Evolutionary conservation across 352 stramenopile genomes (phyloP).

Genomic region (Globisporangium middletonii): DNA sequence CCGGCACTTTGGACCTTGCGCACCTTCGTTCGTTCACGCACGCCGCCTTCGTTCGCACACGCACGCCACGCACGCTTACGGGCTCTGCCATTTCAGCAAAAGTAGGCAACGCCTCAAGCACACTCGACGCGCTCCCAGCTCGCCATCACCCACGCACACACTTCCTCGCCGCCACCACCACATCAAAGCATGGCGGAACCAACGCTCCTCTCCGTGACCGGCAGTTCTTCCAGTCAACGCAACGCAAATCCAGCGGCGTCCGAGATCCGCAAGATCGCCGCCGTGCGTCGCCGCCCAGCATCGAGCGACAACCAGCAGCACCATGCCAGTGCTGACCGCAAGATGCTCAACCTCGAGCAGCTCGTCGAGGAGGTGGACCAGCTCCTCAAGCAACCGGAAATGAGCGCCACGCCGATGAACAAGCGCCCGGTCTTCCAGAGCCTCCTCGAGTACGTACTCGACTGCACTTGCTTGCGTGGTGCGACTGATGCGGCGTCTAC

Average conservation of each 20-base stretch:
- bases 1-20: no score
- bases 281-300: neutral
- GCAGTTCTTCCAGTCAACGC: neutral
- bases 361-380: constrained; percentile 40
- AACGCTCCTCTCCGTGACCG: constrained; percentile 8
- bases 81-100: constrained; percentile 1
- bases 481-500: neutral
- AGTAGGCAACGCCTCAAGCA: neutral
- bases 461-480: neutral
- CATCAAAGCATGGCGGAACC: constrained; percentile 3
- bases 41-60: no score
- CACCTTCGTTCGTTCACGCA: no score
- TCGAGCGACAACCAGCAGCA: constrained; percentile 7
- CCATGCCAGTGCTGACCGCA: neutral
- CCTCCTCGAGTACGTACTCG: constrained; percentile 31
- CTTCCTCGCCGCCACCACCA: neutral
- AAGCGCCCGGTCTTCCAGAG: constrained; percentile 31
- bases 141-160: neutral
- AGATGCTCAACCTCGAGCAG: constrained; percentile 24
- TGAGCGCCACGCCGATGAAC: constrained; percentile 23
- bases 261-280: constrained; percentile 14
- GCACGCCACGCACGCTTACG: neutral
- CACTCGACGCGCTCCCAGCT: neutral
- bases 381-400: constrained; percentile 25
- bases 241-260: constrained; percentile 4